A percentile compares a stretch with the other conserved stretches of the same genome.
phyloP scores from a whole-genome alignment of 352 stramenopile species.

The Saprolegnia diclina region DNA sequence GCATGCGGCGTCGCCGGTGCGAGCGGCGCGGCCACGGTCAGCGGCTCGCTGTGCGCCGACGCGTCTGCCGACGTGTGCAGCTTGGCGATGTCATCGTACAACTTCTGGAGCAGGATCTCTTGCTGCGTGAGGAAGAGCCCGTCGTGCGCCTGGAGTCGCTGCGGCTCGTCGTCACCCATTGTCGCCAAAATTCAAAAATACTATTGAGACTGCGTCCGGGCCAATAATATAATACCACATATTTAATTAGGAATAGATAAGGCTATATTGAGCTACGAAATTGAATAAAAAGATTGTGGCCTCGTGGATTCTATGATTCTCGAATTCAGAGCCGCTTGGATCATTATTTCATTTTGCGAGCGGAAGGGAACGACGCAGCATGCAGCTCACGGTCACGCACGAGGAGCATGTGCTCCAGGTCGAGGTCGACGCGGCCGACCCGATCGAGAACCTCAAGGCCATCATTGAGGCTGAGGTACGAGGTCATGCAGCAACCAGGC shows the following conservation, averaged over 20 bases:
- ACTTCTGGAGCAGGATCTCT: conserved; percentile 65
- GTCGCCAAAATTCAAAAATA: conserved; percentile 16
- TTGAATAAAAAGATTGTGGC: neutral
- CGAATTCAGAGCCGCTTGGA: too few species aligned
- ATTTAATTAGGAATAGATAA: neutral
- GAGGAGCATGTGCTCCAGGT: conserved; percentile 25
- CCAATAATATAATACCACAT: conserved; percentile 4
- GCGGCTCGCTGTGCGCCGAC: conserved; percentile 38
- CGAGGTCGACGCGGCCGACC: conserved; percentile 24
- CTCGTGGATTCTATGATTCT: neutral
- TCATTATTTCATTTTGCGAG: neutral
- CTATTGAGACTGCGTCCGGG: too few species aligned
- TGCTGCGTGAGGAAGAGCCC: conserved; percentile 73
- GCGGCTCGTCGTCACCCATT: conserved; percentile 40
- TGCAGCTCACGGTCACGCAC: conserved; percentile 25
- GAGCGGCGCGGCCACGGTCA: conserved; percentile 48
- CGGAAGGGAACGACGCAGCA: conserved; percentile 4
- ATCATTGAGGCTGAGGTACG: conserved; percentile 28
- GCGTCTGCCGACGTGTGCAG: neutral
- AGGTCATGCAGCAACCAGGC: neutral
- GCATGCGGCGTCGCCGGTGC: conserved; percentile 58
- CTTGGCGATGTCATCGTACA: conserved; percentile 45
- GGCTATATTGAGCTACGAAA: neutral
- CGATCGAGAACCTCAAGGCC: conserved; percentile 27
- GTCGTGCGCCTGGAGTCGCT: conserved; percentile 62